Conservation (phyloP, 2,329 filamentous ascomycete genomes). For the Penicillium sp. region DNA sequence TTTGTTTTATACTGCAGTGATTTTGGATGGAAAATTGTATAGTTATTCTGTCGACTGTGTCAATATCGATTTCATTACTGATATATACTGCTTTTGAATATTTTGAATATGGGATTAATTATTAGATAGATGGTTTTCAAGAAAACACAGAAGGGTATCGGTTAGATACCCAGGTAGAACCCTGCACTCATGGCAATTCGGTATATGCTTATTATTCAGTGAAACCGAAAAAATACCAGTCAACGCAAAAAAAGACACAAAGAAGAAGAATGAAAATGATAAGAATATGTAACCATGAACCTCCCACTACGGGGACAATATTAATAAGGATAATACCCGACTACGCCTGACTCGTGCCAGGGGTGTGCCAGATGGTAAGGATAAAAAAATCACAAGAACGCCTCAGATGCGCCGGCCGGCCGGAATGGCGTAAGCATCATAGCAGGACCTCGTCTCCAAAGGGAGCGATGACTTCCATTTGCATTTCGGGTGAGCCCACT, state of each 20-base stretch:
- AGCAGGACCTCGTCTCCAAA: background rate
- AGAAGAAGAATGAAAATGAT: background rate
- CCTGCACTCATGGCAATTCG: background rate
- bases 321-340: background rate
- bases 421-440: slow-evolving; percentile 16
- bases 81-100: too few species aligned
- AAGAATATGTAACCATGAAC: background rate
- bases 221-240: too few species aligned
- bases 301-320: background rate
- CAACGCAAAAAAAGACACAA: background rate
- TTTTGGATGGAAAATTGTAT: background rate
- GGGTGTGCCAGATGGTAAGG: background rate
- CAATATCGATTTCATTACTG: too few species aligned
- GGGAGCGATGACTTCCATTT: background rate
- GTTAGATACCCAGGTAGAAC: too few species aligned
- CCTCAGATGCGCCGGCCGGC: slow-evolving; percentile 31
- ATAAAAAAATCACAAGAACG: slow-evolving; percentile 25
- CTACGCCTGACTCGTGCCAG: background rate
- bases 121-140: too few species aligned
- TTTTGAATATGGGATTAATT: too few species aligned
- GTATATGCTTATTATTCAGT: too few species aligned
- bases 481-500: background rate
- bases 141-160: slow-evolving; percentile 14
- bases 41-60: slow-evolving; percentile 11
- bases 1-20: slow-evolving; percentile 1